Percentiles rank a stretch among this genome's conserved stretches.
These are phyloP conservation scores for Thermothielavioides terrestris DNA, from an alignment of 495 filamentous ascomycete species.

Conservation along the genomic window DNA sequence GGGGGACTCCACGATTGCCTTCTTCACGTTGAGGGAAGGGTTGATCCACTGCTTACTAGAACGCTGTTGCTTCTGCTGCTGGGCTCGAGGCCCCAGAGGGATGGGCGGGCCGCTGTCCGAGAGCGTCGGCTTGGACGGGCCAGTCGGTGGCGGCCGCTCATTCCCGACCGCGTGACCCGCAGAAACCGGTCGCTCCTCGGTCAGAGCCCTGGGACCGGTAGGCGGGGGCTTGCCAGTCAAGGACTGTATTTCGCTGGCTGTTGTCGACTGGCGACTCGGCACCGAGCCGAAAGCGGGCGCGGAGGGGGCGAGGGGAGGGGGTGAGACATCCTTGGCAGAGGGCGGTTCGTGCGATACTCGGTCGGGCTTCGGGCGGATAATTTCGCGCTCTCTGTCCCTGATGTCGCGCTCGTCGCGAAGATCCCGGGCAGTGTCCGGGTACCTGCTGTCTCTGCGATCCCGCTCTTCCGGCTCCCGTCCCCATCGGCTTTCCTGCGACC, in stretches of 20 bases:
- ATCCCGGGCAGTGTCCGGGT: conserved; percentile 44
- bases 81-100: conserved; percentile 51
- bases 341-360: conserved; percentile 38
- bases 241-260: conserved; percentile 28
- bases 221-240: conserved; percentile 40
- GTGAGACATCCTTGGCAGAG: conserved; percentile 44
- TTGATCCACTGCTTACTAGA: conserved; percentile 58
- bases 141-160: conserved; percentile 35
- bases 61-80: conserved; percentile 31
- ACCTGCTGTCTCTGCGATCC: conserved; percentile 35
- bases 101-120: conserved; percentile 47
- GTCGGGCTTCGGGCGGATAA: conserved; percentile 35
- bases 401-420: conserved; percentile 46
- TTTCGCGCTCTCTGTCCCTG: conserved; percentile 37
- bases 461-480: conserved; percentile 43
- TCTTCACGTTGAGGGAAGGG: conserved; percentile 37
- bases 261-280: conserved; percentile 35
- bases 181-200: conserved; percentile 38
- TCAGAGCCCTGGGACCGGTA: conserved; percentile 43
- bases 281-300: conserved; percentile 74
- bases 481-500: conserved; percentile 60
- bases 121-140: conserved; percentile 41
- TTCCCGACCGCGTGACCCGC: conserved; percentile 20
- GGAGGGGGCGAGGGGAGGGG: conserved; percentile 70
- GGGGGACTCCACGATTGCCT: conserved; percentile 35